Conservation (phyloP, 202 grass and related monocot genomes). For the Panicum hallii region DNA sequence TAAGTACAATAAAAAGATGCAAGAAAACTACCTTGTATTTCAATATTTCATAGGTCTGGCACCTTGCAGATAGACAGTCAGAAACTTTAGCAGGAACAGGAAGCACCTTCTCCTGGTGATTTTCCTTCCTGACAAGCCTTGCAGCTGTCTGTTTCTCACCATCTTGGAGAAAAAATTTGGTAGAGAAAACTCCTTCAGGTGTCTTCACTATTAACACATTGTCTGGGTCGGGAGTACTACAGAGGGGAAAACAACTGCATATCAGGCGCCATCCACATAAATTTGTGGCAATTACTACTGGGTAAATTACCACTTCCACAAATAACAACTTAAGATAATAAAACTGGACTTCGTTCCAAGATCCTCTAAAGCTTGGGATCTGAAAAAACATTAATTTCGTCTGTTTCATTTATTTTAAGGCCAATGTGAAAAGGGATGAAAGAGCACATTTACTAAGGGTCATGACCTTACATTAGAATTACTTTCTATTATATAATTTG, state of each 20-base stretch:
- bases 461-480: conserved; percentile 15
- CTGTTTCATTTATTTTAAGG: not conserved
- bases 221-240: conserved; percentile 69
- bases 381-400: not conserved
- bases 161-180: conserved; percentile 66
- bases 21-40: conserved; percentile 67
- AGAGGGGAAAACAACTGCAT: conserved; percentile 20
- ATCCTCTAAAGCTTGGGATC: not conserved
- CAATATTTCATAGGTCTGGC: conserved; percentile 65
- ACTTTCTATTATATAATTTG: not conserved
- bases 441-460: conserved; percentile 6
- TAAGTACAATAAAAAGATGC: not conserved
- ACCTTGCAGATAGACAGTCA: conserved; percentile 69
- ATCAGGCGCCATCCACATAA: conserved; percentile 22
- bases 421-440: not conserved
- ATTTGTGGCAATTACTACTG: not conserved
- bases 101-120: conserved; percentile 43
- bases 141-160: conserved; percentile 56
- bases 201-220: conserved; percentile 82
- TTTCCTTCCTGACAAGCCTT: conserved; percentile 63
- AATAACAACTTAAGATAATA: conserved; percentile 33
- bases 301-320: conserved; percentile 23
- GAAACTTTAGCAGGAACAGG: conserved; percentile 40
- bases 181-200: conserved; percentile 74
- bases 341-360: conserved; percentile 19